A percentile compares a stretch with the other conserved stretches of the same genome.
phyloP scores from a whole-genome alignment of 208 protist species.

The Leishmania aethiopica region DNA sequence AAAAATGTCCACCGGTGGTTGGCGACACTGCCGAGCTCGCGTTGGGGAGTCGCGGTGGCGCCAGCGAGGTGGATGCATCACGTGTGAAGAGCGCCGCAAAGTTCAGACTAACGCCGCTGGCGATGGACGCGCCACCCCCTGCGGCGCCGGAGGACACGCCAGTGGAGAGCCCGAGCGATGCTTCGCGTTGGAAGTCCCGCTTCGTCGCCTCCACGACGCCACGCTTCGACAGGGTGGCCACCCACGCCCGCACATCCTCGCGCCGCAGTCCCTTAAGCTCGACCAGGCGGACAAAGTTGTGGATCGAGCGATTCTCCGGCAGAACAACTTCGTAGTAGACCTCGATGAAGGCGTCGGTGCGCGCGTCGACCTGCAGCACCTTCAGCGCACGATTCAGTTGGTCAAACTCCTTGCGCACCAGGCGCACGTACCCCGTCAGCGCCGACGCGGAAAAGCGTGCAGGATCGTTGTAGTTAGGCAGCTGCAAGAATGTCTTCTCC shows the following conservation, averaged over 20 bases:
- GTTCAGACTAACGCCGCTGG: slow-evolving; percentile 39
- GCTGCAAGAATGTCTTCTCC: slow-evolving; percentile 78
- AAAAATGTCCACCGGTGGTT: slow-evolving; percentile 22
- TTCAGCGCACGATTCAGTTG: slow-evolving; percentile 81
- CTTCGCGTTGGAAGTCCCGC: slow-evolving; percentile 60
- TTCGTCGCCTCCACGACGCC: slow-evolving; percentile 89
- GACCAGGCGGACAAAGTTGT: slow-evolving; percentile 86
- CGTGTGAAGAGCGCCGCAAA: slow-evolving; percentile 56
- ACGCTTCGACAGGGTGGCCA: slow-evolving; percentile 77
- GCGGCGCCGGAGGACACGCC: slow-evolving; percentile 22
- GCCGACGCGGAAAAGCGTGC: slow-evolving; percentile 52
- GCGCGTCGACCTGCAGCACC: slow-evolving; percentile 82
- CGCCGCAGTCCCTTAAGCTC: slow-evolving; percentile 81
- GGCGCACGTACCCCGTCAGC: slow-evolving; percentile 73
- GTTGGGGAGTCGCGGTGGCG: slow-evolving; percentile 3
- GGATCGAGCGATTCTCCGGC: slow-evolving; percentile 86
- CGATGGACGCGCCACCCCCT: background rate
- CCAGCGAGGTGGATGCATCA: slow-evolving; percentile 24
- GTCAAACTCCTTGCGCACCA: slow-evolving; percentile 85
- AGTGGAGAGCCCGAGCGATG: slow-evolving; percentile 39
- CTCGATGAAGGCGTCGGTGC: slow-evolving; percentile 77
- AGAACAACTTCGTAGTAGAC: slow-evolving; percentile 85
- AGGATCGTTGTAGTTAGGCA: slow-evolving; percentile 90
- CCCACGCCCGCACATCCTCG: slow-evolving; percentile 82
- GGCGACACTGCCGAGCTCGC: slow-evolving; percentile 6